Evolutionary conservation across 257 asterid species (phyloP).

Genomic region (Jaltomata sinuosa): DNA sequence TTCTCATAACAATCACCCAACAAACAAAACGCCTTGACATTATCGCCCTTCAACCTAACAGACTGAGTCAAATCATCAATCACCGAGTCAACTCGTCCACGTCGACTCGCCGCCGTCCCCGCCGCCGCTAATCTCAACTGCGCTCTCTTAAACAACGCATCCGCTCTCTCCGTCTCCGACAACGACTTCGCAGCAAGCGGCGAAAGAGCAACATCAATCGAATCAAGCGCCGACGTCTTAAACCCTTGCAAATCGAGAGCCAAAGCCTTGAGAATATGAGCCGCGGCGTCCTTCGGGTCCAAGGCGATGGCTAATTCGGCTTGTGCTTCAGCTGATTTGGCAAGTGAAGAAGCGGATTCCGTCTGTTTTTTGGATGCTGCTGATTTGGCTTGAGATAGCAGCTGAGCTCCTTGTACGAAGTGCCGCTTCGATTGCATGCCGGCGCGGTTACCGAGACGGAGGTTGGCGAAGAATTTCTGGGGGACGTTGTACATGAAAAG

Average conservation of each 20-base stretch:
- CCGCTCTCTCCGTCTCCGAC: constrained; percentile 43
- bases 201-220: constrained; percentile 60
- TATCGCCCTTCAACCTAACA: constrained; percentile 35
- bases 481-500: constrained; percentile 38
- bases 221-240: constrained; percentile 49
- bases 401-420: constrained; percentile 65
- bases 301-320: constrained; percentile 55
- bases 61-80: constrained; percentile 35
- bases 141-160: constrained; percentile 61
- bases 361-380: constrained; percentile 12
- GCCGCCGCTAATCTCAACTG: constrained; percentile 29
- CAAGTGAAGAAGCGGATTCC: constrained; percentile 9
- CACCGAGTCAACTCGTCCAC: constrained; percentile 23
- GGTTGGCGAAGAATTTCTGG: constrained; percentile 45
- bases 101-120: constrained; percentile 12
- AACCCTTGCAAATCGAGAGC: constrained; percentile 59
- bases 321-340: constrained; percentile 37
- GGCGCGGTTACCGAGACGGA: constrained; percentile 31
- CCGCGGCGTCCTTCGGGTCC: constrained; percentile 57
- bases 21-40: constrained; percentile 37
- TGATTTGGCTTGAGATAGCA: constrained; percentile 43
- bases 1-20: constrained; percentile 59
- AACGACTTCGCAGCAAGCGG: constrained; percentile 39
- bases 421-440: constrained; percentile 56
- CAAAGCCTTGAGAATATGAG: constrained; percentile 59